Conservation (phyloP, 768 basidiomycete genomes). For the Lactarius vividus region DNA sequence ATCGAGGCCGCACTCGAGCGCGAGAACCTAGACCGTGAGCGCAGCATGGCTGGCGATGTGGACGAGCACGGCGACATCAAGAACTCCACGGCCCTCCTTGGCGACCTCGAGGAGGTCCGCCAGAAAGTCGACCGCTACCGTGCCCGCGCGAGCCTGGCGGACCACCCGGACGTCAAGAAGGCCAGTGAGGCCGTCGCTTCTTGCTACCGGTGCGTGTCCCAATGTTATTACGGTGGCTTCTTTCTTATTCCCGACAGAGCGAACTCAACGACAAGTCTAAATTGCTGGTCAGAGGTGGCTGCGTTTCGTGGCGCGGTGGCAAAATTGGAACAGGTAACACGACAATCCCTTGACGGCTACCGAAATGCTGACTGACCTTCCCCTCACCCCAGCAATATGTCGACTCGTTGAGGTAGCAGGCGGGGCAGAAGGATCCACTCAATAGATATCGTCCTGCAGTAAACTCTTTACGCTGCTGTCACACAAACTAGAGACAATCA, state of each 20-base stretch:
- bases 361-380: constrained; percentile 19
- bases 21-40: constrained; percentile 83
- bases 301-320: constrained; percentile 69
- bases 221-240: constrained; percentile 1
- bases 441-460: constrained; percentile 7
- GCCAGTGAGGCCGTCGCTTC: constrained; percentile 57
- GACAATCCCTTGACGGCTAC: background rate
- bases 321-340: constrained; percentile 60
- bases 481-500: constrained; percentile 8
- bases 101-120: constrained; percentile 73
- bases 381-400: constrained; percentile 54
- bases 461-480: background rate
- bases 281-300: constrained; percentile 73
- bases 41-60: constrained; percentile 44
- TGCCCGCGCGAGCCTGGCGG: constrained; percentile 49
- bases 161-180: constrained; percentile 56
- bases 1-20: constrained; percentile 80
- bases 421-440: background rate
- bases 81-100: constrained; percentile 61
- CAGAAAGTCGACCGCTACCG: constrained; percentile 72
- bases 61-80: constrained; percentile 42
- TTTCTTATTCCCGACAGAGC: constrained; percentile 28
- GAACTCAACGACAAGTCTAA: constrained; percentile 53
- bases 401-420: constrained; percentile 42
- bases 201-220: constrained; percentile 66